Evolutionary conservation across 768 basidiomycete species (phyloP).

Genomic region (Termitomyces sp.): DNA sequence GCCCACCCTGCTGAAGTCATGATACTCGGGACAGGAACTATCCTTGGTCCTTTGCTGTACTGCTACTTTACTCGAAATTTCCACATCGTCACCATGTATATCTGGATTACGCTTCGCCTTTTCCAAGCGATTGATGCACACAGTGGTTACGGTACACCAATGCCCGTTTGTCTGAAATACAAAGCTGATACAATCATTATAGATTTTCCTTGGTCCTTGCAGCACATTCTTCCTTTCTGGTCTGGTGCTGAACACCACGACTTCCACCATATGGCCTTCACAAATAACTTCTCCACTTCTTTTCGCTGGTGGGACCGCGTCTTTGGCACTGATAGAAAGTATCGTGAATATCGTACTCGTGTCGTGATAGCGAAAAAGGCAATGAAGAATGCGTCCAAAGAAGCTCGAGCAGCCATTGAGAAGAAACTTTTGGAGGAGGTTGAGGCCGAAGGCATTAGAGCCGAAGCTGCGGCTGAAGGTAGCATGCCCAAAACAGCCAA

Average conservation of each 20-base stretch:
- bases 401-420: slow-evolving; percentile 52
- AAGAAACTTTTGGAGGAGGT: slow-evolving; percentile 60
- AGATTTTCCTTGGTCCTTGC: slow-evolving; percentile 98
- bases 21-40: slow-evolving; percentile 89
- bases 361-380: slow-evolving; percentile 55
- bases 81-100: slow-evolving; percentile 89
- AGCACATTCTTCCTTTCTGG: slow-evolving; percentile 93
- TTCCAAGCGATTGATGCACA: slow-evolving; percentile 98
- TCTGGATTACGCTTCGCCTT: slow-evolving; percentile 90
- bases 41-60: slow-evolving; percentile 83
- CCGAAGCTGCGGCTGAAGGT: slow-evolving; percentile 53
- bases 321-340: slow-evolving; percentile 89
- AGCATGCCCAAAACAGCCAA: slow-evolving; percentile 26
- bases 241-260: slow-evolving; percentile 97
- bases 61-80: slow-evolving; percentile 69
- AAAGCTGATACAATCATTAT: not conserved
- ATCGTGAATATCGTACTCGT: slow-evolving; percentile 70
- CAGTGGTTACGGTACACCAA: slow-evolving; percentile 79
- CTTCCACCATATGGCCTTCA: slow-evolving; percentile 97
- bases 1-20: slow-evolving; percentile 96
- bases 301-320: slow-evolving; percentile 92
- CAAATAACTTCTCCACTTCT: slow-evolving; percentile 88
- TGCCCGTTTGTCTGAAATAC: not conserved
- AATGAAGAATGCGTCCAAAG: slow-evolving; percentile 47
- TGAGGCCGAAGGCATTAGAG: slow-evolving; percentile 65